Evolutionary conservation across 2,329 filamentous ascomycete genomes (phyloP).

Genomic region (Cadophora sp.): DNA sequence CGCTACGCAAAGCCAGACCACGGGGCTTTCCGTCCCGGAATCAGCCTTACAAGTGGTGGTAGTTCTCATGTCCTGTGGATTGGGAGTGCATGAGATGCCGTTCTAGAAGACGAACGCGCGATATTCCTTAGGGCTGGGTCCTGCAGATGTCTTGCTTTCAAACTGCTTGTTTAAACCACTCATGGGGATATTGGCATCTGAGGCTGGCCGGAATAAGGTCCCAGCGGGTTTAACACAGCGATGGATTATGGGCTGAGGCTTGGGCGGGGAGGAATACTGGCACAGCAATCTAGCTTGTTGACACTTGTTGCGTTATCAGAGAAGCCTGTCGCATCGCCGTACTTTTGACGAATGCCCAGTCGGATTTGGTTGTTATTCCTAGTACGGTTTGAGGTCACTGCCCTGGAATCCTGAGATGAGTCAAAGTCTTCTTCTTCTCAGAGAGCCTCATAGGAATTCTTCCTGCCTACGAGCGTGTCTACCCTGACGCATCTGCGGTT

Average conservation of each 20-base stretch:
- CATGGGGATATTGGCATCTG: neutral
- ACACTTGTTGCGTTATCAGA: neutral
- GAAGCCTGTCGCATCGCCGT: neutral
- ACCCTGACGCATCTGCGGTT: no score
- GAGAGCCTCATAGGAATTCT: no score
- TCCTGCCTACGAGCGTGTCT: no score
- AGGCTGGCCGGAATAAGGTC: neutral
- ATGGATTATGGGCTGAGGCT: neutral
- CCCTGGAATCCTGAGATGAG: neutral
- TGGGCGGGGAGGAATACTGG: neutral
- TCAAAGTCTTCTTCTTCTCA: no score
- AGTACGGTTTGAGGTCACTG: neutral
- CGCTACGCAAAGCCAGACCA: neutral
- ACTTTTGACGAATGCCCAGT: neutral
- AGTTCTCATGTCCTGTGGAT: neutral
- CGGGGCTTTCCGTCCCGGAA: neutral
- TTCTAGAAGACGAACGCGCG: neutral
- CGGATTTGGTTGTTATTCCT: neutral
- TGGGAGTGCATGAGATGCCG: neutral
- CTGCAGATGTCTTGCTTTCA: neutral
- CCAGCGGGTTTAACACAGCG: neutral
- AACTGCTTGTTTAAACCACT: neutral
- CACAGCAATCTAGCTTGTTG: neutral
- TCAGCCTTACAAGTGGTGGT: neutral
- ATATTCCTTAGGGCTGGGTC: neutral